Percentiles rank a stretch among this genome's conserved stretches.
Evolutionary conservation across 2,329 filamentous ascomycete genomes (phyloP).

Genomic region (Sclerotiophoma versabilis): DNA sequence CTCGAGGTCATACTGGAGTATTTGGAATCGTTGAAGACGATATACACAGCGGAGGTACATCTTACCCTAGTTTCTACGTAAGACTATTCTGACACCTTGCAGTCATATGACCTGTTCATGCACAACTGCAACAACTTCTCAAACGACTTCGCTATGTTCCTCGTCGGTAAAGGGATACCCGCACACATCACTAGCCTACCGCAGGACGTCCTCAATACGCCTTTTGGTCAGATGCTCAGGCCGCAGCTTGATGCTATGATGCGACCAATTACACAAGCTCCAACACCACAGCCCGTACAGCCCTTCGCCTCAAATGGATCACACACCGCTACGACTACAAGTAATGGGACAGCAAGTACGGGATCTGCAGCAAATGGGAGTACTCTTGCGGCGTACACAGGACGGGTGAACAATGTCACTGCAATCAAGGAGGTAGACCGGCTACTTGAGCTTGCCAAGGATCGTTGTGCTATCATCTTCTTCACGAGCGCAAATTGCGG

Average conservation of each 20-base stretch:
- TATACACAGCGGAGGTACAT: conserved; percentile 79
- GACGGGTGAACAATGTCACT: conserved; percentile 67
- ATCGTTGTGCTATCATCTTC: conserved; percentile 81
- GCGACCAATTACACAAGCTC: conserved; percentile 67
- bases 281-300: conserved; percentile 49
- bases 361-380: conserved; percentile 16
- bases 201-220: conserved; percentile 81
- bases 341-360: conserved; percentile 18
- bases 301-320: conserved; percentile 23
- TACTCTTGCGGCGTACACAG: conserved; percentile 37
- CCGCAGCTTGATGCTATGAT: conserved; percentile 75
- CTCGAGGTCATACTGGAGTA: conserved; percentile 86
- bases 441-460: conserved; percentile 65
- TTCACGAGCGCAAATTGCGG: conserved; percentile 89
- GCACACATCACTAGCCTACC: conserved; percentile 86
- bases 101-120: conserved; percentile 79
- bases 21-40: conserved; percentile 78
- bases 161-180: conserved; percentile 88
- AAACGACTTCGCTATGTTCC: conserved; percentile 88
- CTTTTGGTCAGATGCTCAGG: conserved; percentile 86
- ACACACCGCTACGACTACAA: conserved; percentile 13
- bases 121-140: conserved; percentile 99
- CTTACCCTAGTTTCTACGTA: background rate
- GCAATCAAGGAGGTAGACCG: conserved; percentile 67
- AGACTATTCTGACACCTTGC: background rate